phyloP scores from a whole-genome alignment of 257 asterid species.

The Lantana camara region DNA sequence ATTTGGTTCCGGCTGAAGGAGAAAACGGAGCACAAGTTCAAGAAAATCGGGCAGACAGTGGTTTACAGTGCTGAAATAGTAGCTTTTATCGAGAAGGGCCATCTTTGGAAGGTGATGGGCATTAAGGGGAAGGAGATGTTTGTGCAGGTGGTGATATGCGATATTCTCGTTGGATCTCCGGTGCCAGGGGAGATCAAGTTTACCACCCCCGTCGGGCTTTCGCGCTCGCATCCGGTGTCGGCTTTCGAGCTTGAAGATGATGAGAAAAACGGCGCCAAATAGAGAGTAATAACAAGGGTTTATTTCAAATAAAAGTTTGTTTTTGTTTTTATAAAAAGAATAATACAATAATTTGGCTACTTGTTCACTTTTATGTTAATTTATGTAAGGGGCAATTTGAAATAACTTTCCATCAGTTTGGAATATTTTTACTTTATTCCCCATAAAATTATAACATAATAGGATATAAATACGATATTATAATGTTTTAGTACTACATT shows the following conservation, averaged over 20 bases:
- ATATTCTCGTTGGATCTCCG: conserved; percentile 40
- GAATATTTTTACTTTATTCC: no score
- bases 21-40: conserved; percentile 36
- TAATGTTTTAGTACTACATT: no score
- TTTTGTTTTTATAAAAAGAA: no score
- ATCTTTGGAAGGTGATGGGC: conserved; percentile 47
- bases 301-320: no score
- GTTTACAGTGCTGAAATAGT: conserved; percentile 44
- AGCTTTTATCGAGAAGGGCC: conserved; percentile 42
- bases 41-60: conserved; percentile 41
- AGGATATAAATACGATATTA: no score
- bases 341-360: no score
- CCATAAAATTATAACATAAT: no score
- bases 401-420: no score
- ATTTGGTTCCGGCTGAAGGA: conserved; percentile 49
- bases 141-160: conserved; percentile 38
- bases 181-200: conserved; percentile 37
- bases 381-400: no score
- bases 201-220: conserved; percentile 39
- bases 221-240: conserved; percentile 36
- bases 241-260: conserved; percentile 43
- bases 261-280: conserved; percentile 8
- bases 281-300: no score
- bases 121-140: conserved; percentile 51
- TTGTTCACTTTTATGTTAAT: no score